Base-by-base conservation (phyloP, 106 monocot species). In the Platanthera zijinensis region DNA sequence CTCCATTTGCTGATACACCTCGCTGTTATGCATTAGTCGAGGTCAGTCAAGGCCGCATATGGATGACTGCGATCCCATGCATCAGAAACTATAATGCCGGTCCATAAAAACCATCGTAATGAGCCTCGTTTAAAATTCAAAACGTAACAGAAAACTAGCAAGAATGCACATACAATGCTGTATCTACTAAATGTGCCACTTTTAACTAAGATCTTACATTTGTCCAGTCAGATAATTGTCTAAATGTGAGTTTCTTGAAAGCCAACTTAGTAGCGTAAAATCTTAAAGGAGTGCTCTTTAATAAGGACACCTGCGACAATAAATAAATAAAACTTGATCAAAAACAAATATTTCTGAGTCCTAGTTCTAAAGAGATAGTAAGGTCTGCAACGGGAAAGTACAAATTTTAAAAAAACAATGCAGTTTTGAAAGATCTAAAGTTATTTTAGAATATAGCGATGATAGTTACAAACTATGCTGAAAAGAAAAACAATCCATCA, bases 201-300 rank as follows among this genome's bases (percentile, higher is more conserved):
- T n/a, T n/a, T 21, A 39, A 39, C 50, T 28, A 21, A 28, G 15
- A 28, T 14, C 89, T 89, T 82, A 97, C 97, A 61, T 91, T 91
- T 18, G 78, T 77, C 90, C 89, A 85, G 59, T 93, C 93, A 75
- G 86, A 72, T 6, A 69, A 84, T 32, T 80, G 53, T 12, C 51
- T 39, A 17, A 82, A 61, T 51, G 97, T 80, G 51, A 77, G 14
- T 72, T 81, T 75, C 14, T 85, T 88, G 74, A 89, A 88, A 17
- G 89, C 84, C 85, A 97, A 84, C 11, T 25, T 68, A 71, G 64
- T 91, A 25, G 83, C 93, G 80, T 83, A 89, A 22, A 87, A 64
- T 22, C 93, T 87, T 63, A 97, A 77, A 30, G 91, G 89, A 48
- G 83, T 70, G 69, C 90, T 89, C 80, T 97, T 97, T 63, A 97